Evolutionary conservation across 208 protist species (phyloP).

Genomic region (Chromosphaera perkinsii): DNA sequence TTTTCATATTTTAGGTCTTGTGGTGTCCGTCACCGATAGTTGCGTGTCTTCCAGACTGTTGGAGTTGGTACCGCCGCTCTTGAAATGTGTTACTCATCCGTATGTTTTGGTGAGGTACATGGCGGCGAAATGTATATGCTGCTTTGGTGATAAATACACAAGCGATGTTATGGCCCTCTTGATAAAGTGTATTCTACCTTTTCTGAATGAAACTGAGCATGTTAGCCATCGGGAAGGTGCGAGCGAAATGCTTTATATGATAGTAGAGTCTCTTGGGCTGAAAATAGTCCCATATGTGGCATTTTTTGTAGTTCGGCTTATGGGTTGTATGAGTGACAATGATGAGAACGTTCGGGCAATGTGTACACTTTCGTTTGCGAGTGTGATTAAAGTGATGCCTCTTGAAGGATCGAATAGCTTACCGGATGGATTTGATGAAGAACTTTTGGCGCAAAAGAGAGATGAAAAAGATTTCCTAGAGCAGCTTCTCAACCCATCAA

Average conservation of each 20-base stretch:
- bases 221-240: constrained; percentile 28
- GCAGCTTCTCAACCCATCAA: constrained; percentile 58
- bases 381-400: constrained; percentile 64
- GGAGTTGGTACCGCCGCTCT: not conserved
- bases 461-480: constrained; percentile 59
- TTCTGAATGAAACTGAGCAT: constrained; percentile 19
- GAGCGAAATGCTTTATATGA: constrained; percentile 30
- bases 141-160: no score
- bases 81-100: not conserved
- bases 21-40: no score
- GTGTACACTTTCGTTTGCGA: constrained; percentile 59
- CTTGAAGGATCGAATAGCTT: constrained; percentile 52
- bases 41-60: no score
- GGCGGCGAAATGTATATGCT: not conserved
- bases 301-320: constrained; percentile 54
- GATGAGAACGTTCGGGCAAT: constrained; percentile 46
- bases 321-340: constrained; percentile 60
- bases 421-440: constrained; percentile 30
- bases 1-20: no score
- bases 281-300: constrained; percentile 56
- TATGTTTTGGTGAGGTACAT: constrained; percentile 9
- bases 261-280: constrained; percentile 47
- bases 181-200: constrained; percentile 22
- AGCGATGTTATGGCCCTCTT: no score
- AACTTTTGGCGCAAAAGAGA: constrained; percentile 25